Base-by-base conservation (phyloP, 768 basidiomycete species). In the Suillus bovinus region DNA sequence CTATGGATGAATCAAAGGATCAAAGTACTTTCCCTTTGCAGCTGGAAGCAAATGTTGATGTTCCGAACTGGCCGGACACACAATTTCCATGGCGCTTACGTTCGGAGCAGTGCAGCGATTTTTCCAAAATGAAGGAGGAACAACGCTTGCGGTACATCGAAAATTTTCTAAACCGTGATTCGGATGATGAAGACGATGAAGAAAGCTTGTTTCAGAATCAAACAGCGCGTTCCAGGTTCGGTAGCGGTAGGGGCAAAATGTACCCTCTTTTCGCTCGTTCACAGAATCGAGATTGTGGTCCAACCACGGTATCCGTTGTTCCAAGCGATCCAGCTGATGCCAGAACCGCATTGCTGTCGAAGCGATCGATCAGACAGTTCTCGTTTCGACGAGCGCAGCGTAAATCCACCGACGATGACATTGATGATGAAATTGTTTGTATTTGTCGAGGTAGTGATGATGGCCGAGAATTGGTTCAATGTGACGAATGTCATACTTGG, bases 401-500 rank as follows among this genome's bases (percentile, higher is more conserved):
- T 63, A 76, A 80, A 63, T 75, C 79, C 64, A 71, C 80, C 66
- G 66, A 66, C 33, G 76, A 76, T 6, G 77, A 79, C 16, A 78
- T 77, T 13, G 80, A 80, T 14, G 82, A 82, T 13, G 83, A 84
- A 54, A 73, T 81, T 20, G 68, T 86, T 20, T 94, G 92, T 70
- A 79, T 89, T 31, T 93, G 91, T 70, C 74, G 77, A 47, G 87
- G 86, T 20, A 78, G 75, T 57, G 87, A 90, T 67, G 88, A 91
- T 62, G 91, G 88, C 4, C 78, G 87, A n/a, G 83, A 86, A 62
- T 80, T 91, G 52, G 93, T 94, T 36, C 92, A 93, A 68, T 94
- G 92, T 66, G 91, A 94, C 67, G 80, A 81, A 5, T 94, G 92
- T 72, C 79, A 84, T 70, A 86, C 80, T 17, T 94, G 92, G 92